Percentiles rank a stretch among this genome's conserved stretches.
phyloP scores from a whole-genome alignment of 2,329 filamentous ascomycete species.

The Chrysosphaeria jannelii region DNA sequence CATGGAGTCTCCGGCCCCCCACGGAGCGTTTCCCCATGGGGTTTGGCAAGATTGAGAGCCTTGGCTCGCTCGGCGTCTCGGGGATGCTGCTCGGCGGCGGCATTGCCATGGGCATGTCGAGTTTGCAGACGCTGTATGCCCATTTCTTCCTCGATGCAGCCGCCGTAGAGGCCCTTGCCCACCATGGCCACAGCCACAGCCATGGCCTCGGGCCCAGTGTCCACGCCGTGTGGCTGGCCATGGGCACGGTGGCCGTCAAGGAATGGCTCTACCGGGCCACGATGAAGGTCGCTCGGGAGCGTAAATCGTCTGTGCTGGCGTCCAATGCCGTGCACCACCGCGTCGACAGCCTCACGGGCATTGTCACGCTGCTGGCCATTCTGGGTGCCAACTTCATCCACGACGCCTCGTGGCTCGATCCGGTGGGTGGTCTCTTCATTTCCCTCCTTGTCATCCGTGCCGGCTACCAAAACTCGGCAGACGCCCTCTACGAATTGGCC shows the following conservation, averaged over 20 bases:
- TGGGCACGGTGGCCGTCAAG: conserved; percentile 69
- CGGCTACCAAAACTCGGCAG: conserved; percentile 58
- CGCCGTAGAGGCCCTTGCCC: conserved; percentile 19
- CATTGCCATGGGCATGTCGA: conserved; percentile 69
- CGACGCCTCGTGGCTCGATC: conserved; percentile 76
- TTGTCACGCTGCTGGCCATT: conserved; percentile 74
- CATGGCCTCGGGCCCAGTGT: conserved; percentile 36
- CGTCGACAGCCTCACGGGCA: conserved; percentile 79
- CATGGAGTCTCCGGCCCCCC: conserved; percentile 68
- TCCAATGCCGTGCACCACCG: conserved; percentile 94
- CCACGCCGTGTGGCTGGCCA: conserved; percentile 83
- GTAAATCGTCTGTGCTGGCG: conserved; percentile 82
- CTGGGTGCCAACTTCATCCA: conserved; percentile 64
- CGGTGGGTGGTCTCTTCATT: conserved; percentile 74
- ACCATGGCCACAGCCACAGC: conserved; percentile 33
- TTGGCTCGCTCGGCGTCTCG: conserved; percentile 80
- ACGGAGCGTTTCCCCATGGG: conserved; percentile 62
- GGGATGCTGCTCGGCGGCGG: conserved; percentile 71
- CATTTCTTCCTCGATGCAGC: conserved; percentile 38
- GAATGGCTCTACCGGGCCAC: conserved; percentile 94
- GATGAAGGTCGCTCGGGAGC: conserved; percentile 82
- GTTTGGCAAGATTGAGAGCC: conserved; percentile 91
- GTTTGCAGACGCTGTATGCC: conserved; percentile 34
- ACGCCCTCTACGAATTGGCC: conserved; percentile 64
- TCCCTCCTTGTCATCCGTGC: conserved; percentile 81